Base-by-base conservation (phyloP, 1,284 basidiomycete genomes). In the Cutaneotrichosporon spelunceum region DNA sequence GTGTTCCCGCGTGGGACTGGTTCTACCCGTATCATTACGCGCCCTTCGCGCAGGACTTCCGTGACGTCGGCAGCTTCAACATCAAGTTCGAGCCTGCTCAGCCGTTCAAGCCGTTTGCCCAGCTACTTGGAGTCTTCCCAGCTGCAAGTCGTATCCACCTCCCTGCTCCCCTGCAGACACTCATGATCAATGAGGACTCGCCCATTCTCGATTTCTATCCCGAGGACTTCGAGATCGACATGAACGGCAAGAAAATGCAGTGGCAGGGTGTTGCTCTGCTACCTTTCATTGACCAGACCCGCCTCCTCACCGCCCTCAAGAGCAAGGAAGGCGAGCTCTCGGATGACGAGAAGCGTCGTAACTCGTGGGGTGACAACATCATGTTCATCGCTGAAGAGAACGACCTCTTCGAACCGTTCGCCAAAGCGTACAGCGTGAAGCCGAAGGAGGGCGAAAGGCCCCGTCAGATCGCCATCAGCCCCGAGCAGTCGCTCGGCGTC, bases 221-320 rank as follows among this genome's bases (percentile, higher is more conserved):
- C 0, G 73, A 83, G 6, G 86, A 89, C 21, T 99, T 99, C 77
- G 86, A 94, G 70, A 89, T 99, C 72, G 96, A 99, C 78, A 99
- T 99, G 96, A 99, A 99, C 74, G 96, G 96, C 65, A 99, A 99
- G 81, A 93, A 91, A 80, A 98, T 99, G 94, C 84, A 90, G 1
- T 99, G 96, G 96, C 96, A 99, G 79, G 96, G 96, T 61, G 93
- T 99, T 52, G 94, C 94, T 0, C 82, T 99, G 2, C 81, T 99
- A 24, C 94, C 96, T 0, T 99, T 99, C 81, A 99, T 99, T 68
- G 92, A 99, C 73, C 85, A 89, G 76, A 85, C 84, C 63, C 85
- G 94, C 21, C 80, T 98, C 24, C 80, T 97, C 56, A 86, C 84
- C 26, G 92, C 93, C 2, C 91, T 99, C 86, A 84, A 83, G 19